Conservation (phyloP, 106 monocot genomes). For the Triglochin maritima region DNA sequence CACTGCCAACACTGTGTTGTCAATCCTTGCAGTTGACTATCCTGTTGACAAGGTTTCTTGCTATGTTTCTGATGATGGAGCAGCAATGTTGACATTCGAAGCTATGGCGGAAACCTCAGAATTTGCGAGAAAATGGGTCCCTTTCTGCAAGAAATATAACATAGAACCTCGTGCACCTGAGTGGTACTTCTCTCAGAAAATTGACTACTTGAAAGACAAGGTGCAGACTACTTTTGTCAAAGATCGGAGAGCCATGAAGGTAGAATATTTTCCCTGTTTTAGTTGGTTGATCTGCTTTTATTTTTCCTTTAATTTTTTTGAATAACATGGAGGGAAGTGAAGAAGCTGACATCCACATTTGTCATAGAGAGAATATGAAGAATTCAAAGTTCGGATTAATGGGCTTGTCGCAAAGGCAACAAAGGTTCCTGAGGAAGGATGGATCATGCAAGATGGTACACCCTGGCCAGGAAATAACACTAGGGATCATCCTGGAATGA, state of each 20-base stretch:
- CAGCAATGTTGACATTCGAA: conserved; percentile 85
- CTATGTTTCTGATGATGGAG: conserved; percentile 90
- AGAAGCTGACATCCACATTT: not conserved
- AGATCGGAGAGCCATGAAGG: conserved; percentile 69
- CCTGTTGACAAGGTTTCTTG: conserved; percentile 92
- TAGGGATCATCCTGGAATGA: conserved; percentile 66
- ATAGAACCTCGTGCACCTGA: conserved; percentile 92
- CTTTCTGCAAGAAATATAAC: conserved; percentile 77
- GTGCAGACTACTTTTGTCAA: conserved; percentile 64
- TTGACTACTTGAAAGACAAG: conserved; percentile 63
- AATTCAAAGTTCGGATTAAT: conserved; percentile 56
- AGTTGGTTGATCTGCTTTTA: not conserved
- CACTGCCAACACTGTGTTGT: conserved; percentile 89
- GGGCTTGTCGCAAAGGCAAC: conserved; percentile 45
- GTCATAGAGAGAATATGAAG: conserved; percentile 53
- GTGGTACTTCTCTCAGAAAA: conserved; percentile 65
- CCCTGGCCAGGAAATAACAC: conserved; percentile 69
- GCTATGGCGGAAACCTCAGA: conserved; percentile 81
- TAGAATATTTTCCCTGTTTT: conserved; percentile 3
- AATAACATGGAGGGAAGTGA: not conserved
- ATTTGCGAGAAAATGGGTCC: conserved; percentile 93
- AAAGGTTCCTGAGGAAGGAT: conserved; percentile 48
- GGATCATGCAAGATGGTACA: conserved; percentile 67
- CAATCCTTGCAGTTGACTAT: conserved; percentile 87
- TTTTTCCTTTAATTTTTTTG: not conserved